Conservation (phyloP, 2,329 filamentous ascomycete species). For the Furcasterigmium sp. region DNA sequence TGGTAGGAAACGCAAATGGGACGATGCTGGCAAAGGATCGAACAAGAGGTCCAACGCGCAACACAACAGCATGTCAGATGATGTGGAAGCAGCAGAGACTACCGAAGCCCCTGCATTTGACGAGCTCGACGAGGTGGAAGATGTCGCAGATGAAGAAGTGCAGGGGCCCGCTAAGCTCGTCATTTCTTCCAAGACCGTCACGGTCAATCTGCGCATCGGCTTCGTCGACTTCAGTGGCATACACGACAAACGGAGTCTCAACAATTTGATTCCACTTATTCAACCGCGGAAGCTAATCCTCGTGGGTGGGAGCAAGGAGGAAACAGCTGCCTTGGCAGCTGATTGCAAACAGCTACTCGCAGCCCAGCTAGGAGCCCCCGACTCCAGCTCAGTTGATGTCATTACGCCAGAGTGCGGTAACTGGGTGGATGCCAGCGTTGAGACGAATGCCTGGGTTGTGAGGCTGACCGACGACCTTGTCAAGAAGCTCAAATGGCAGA, state of each 20-base stretch:
- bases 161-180: constrained; percentile 71
- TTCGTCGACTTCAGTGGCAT: constrained; percentile 90
- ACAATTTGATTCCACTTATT: constrained; percentile 92
- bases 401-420: constrained; percentile 75
- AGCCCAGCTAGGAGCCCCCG: constrained; percentile 35
- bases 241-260: constrained; percentile 88
- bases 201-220: constrained; percentile 69
- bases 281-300: constrained; percentile 91
- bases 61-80: constrained; percentile 37
- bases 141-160: constrained; percentile 37
- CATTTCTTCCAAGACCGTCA: constrained; percentile 57
- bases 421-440: constrained; percentile 83
- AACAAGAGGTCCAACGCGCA: constrained; percentile 56
- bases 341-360: constrained; percentile 69
- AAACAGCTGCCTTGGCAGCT: constrained; percentile 72
- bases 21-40: constrained; percentile 47
- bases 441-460: constrained; percentile 96
- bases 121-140: constrained; percentile 54
- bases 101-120: constrained; percentile 39
- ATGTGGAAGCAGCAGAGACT: constrained; percentile 27
- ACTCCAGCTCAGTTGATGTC: constrained; percentile 58
- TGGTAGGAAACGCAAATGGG: constrained; percentile 93
- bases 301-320: constrained; percentile 72
- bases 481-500: constrained; percentile 89
- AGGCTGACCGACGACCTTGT: constrained; percentile 82